A percentile compares a stretch with the other conserved stretches of the same genome.
phyloP scores from a whole-genome alignment of 2,329 filamentous ascomycete genomes.

The Botrytis byssoidea region DNA sequence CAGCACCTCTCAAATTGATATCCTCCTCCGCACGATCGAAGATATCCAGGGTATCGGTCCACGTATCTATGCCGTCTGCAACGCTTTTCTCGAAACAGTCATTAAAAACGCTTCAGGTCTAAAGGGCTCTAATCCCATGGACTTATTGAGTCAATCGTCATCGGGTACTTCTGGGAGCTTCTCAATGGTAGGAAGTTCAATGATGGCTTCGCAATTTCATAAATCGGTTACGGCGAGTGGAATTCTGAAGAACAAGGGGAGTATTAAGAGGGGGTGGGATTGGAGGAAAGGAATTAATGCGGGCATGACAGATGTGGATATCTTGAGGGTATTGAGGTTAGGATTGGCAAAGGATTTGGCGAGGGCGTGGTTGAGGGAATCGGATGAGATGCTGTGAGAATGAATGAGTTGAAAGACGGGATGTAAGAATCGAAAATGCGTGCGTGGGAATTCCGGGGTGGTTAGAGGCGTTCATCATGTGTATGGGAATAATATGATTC shows the following conservation, averaged over 20 bases:
- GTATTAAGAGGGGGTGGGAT: slow-evolving; percentile 66
- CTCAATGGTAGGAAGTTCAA: slow-evolving; percentile 66
- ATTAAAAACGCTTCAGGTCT: slow-evolving; percentile 66
- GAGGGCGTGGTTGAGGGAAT: slow-evolving; percentile 65
- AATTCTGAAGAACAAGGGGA: slow-evolving; percentile 45
- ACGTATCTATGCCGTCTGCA: slow-evolving; percentile 70
- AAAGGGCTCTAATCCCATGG: slow-evolving; percentile 61
- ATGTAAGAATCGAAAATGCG: slow-evolving; percentile 11
- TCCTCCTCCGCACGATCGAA: slow-evolving; percentile 73
- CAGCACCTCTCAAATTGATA: slow-evolving; percentile 69
- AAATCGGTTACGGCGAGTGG: slow-evolving; percentile 58
- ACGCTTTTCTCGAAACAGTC: slow-evolving; percentile 75
- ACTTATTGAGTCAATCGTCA: slow-evolving; percentile 65
- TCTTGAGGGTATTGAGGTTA: slow-evolving; percentile 70
- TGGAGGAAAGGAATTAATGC: slow-evolving; percentile 62
- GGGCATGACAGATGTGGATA: slow-evolving; percentile 61
- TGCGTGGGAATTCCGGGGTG: neutral
- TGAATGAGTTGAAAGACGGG: neutral
- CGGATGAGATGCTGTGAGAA: slow-evolving; percentile 46
- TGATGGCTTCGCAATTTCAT: slow-evolving; percentile 63
- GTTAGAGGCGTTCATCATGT: neutral
- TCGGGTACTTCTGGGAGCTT: slow-evolving; percentile 59
- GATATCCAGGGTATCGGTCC: slow-evolving; percentile 74
- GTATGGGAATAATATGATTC: neutral
- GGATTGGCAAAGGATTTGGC: slow-evolving; percentile 74